Evolutionary conservation across 768 basidiomycete genomes (phyloP), one percentile per base, ranked within the genome.

Genomic region (Phaffia tasmanica): DNA sequence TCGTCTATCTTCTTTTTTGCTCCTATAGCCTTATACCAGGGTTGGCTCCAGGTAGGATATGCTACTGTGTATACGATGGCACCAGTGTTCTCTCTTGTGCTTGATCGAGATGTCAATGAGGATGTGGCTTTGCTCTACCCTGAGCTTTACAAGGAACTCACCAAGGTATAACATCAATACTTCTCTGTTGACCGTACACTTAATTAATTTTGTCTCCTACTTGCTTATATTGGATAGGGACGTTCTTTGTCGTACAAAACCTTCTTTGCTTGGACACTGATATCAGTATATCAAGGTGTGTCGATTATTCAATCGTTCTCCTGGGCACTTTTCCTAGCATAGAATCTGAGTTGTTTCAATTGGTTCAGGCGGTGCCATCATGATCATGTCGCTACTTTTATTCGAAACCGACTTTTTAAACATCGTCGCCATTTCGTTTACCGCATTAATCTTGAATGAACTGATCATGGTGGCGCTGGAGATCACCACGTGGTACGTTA

Each of bases 391-490:
- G 0, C 84, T 99, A 25, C 63, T 69, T n/a, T 46, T 69, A 35
- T 99, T 98, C 76, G 95, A 99, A 78, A 93, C 83, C 62, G 93
- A 99, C 73, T 98, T 98, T 77, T 77, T 98, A 71, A 95, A 98
- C 74, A 97, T 99, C 68, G 95, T 99, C 35, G 87, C 94, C 23
- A 99, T 98, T 71, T 98, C 95, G 0, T 99, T 95, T 75, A 95
- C 93, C 1, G 89, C 95, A 0, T 80, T 98, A 65, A 84, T 99
- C 70, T 79, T 98, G 32, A 99, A 99, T 74, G 95, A 98, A 75
- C 83, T 99, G 60, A 91, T 98, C 77, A 99, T 98, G 95, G 95
- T 98, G 56, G 92, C 93, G 1, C 77, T 98, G 71, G 93, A 98
- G 77, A 92, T 98, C 67, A 98, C 93, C 3, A 97, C 89, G 69